A percentile compares a stretch with the other conserved stretches of the same genome.
These are phyloP conservation scores for Eucalyptus curtisii DNA, from an alignment of 345 rosid species.

Conservation along the genomic window DNA sequence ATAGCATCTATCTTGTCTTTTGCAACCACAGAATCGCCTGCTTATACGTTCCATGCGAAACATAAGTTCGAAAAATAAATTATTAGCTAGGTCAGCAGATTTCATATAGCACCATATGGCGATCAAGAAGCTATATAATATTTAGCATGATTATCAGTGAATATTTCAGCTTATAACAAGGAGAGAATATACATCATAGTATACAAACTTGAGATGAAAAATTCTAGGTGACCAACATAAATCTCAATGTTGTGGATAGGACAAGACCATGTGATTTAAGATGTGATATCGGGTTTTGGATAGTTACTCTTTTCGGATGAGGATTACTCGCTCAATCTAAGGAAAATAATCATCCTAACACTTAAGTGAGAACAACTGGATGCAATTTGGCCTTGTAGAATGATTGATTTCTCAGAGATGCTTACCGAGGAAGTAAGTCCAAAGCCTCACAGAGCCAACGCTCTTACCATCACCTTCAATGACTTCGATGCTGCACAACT, in stretches of 20 bases:
- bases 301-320: not conserved
- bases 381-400: not conserved
- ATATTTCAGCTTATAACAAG: not conserved
- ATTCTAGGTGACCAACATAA: not conserved
- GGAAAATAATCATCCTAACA: not conserved
- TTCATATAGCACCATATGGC: not conserved
- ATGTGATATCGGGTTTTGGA: not conserved
- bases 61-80: not conserved
- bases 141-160: not conserved
- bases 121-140: not conserved
- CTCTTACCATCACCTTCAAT: conserved; percentile 12
- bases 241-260: not conserved
- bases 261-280: not conserved
- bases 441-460: conserved; percentile 7
- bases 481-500: conserved; percentile 1
- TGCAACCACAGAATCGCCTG: not conserved
- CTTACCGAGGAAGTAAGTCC: conserved; percentile 7
- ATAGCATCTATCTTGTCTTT: conserved; percentile 8
- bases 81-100: not conserved
- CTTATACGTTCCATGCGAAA: not conserved
- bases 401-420: not conserved
- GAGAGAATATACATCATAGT: not conserved
- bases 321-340: not conserved
- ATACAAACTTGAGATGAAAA: not conserved
- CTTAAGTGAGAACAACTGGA: not conserved